Evolutionary conservation across 257 asterid genomes (phyloP).

Genomic region (Solanum verrucosum): DNA sequence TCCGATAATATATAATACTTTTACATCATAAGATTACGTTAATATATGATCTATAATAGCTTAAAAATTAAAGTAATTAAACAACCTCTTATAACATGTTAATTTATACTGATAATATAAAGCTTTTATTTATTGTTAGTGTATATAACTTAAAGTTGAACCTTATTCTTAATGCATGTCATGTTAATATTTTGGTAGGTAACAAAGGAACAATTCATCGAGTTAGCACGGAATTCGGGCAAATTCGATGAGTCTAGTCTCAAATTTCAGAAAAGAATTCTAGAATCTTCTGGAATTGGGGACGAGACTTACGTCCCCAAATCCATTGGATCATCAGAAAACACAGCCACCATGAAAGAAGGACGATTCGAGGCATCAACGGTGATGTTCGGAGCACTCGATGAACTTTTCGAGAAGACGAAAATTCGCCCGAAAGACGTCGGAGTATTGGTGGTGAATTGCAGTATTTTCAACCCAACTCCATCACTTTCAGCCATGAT

Average conservation of each 20-base stretch:
- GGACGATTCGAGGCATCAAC: slow-evolving; percentile 83
- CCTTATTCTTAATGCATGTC: not conserved
- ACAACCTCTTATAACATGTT: not conserved
- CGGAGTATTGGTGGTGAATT: slow-evolving; percentile 74
- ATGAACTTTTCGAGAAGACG: slow-evolving; percentile 71
- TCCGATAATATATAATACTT: not conserved
- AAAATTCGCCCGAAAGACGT: slow-evolving; percentile 70
- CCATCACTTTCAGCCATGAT: slow-evolving; percentile 99
- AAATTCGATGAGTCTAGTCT: slow-evolving; percentile 59
- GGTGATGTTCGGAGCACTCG: slow-evolving; percentile 85
- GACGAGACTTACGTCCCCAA: slow-evolving; percentile 74
- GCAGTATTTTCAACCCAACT: slow-evolving; percentile 95
- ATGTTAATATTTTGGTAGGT: slow-evolving; percentile 26
- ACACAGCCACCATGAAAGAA: slow-evolving; percentile 83
- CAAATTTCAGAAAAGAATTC: slow-evolving; percentile 54
- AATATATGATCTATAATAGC: not conserved
- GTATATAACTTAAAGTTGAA: not conserved
- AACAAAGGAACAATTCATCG: slow-evolving; percentile 67
- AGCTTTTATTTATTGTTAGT: not conserved
- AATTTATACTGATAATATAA: not conserved
- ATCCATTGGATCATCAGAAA: slow-evolving; percentile 53
- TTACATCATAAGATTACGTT: not conserved
- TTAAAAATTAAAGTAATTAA: not conserved
- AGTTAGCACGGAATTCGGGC: slow-evolving; percentile 62
- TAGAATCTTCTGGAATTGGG: slow-evolving; percentile 80